These are phyloP conservation scores for Bretziella fagacearum DNA, from an alignment of 2,329 filamentous ascomycete species.

Conservation along the genomic window DNA sequence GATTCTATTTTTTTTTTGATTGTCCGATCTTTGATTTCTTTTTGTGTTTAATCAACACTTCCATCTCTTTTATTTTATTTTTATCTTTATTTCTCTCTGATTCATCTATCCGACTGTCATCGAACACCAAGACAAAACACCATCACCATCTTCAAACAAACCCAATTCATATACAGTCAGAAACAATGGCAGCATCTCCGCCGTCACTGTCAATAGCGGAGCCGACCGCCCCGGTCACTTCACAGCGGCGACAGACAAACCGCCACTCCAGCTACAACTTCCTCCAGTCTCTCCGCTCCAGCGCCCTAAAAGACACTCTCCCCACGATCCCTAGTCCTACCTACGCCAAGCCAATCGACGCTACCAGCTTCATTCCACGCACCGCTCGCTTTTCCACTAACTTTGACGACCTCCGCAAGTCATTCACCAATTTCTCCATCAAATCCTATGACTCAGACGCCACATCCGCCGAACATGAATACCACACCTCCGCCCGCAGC, in stretches of 20 bases:
- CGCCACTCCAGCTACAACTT: conserved; percentile 13
- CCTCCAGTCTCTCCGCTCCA: conserved; percentile 10
- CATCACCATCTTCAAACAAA: neutral
- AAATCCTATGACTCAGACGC: conserved; percentile 12
- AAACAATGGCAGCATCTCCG: neutral
- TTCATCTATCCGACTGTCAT: too few species aligned
- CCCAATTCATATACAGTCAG: too few species aligned
- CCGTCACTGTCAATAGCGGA: neutral
- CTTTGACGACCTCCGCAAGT: conserved; percentile 16
- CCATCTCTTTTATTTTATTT: neutral
- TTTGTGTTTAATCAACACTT: neutral
- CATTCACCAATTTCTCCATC: conserved; percentile 15
- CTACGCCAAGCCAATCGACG: neutral
- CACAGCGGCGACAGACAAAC: neutral
- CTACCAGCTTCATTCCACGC: conserved; percentile 5
- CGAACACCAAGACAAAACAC: neutral
- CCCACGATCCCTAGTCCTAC: conserved; percentile 8
- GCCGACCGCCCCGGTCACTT: neutral
- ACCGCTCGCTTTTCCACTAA: conserved; percentile 12
- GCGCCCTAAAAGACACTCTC: conserved; percentile 4
- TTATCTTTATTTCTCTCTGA: neutral
- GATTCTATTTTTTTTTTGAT: neutral
- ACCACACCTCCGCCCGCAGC: conserved; percentile 8
- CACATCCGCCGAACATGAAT: conserved; percentile 6
- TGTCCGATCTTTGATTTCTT: neutral